These are phyloP conservation scores for Pyricularia sp. DNA, from an alignment of 2,329 filamentous ascomycete species.

Conservation along the genomic window DNA sequence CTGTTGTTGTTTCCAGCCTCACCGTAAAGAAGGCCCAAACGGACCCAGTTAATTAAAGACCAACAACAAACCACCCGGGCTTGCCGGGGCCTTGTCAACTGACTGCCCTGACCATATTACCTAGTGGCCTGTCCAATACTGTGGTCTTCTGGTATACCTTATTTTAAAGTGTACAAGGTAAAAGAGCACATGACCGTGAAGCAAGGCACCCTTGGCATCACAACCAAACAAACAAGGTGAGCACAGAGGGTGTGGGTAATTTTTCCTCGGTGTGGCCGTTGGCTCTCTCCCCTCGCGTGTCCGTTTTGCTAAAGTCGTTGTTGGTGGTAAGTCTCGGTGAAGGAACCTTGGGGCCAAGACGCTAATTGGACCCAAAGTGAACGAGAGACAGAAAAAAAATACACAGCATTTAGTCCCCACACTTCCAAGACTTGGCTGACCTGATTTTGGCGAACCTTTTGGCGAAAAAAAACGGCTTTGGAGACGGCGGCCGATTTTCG, in stretches of 20 bases:
- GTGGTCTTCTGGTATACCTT: not conserved
- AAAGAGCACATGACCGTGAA: not conserved
- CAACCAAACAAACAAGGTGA: not conserved
- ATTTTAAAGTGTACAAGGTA: not conserved
- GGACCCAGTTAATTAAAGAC: too few species aligned
- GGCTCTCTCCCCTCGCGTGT: not conserved
- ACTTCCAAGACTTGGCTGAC: not conserved
- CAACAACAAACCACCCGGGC: too few species aligned
- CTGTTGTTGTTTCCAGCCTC: not conserved
- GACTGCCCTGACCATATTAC: not conserved
- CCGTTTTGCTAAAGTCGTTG: not conserved
- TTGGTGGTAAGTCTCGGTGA: not conserved
- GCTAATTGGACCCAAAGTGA: not conserved
- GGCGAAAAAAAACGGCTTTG: not conserved
- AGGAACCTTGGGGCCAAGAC: not conserved
- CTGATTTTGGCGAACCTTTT: not conserved
- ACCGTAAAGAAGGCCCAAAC: not conserved
- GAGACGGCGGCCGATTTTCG: not conserved
- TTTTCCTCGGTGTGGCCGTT: not conserved
- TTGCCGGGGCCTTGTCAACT: not conserved
- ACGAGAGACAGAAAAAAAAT: not conserved
- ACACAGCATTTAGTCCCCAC: not conserved
- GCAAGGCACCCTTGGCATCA: not conserved
- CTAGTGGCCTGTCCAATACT: not conserved
- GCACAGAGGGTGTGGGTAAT: not conserved